Evolutionary conservation across 164 flowering plant species (phyloP), one percentile per base, ranked within the genome.

Genomic region (Umbellularia californica): DNA sequence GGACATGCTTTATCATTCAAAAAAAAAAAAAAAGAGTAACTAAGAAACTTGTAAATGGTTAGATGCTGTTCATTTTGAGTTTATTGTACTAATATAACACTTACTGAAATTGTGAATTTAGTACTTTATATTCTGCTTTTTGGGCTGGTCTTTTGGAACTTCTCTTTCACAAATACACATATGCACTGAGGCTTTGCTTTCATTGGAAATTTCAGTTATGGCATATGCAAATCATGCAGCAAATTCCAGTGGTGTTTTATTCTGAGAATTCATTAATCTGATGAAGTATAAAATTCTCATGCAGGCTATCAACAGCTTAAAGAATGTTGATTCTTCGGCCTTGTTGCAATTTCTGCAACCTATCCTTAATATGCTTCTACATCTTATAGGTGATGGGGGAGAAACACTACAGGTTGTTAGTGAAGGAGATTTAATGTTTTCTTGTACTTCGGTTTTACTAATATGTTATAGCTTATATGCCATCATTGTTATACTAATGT

Each of bases 231-330:
- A 55, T 14, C 20, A 17, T 55, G 60, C 60, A 55, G 60, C 60
- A 14, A 15, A 14, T 15, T 55, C n/a, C 7, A 20, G 60, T 20
- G 3, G 24, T 69, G 6, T 47, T 69, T 68, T 69, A 20, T 41
- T 1, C 23, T 19, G 58, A 1, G 41, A 47, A 69, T 17, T 41
- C 6, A n/a, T 19, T 58, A 10, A 58, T 13, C 50, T 17, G 7
- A 30, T 12, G 25, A 19, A 9, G 0, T 47, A n/a, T 35, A 20
- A 24, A 33, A 70, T 74, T 79, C 74, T 20, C 27, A 28, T 89
- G 86, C 92, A 95, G 98, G 99, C 99, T 30, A 95, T 95, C 74
- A 95, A 95, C 87, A 92, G 99, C 81, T 84, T 95, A 74, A 95
- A 95, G 89, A 93, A 95, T 85, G 99, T 95, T 74, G 99, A 95